phyloP scores from a whole-genome alignment of 2,329 filamentous ascomycete genomes.

The Ascochyta viciae-villosae region DNA sequence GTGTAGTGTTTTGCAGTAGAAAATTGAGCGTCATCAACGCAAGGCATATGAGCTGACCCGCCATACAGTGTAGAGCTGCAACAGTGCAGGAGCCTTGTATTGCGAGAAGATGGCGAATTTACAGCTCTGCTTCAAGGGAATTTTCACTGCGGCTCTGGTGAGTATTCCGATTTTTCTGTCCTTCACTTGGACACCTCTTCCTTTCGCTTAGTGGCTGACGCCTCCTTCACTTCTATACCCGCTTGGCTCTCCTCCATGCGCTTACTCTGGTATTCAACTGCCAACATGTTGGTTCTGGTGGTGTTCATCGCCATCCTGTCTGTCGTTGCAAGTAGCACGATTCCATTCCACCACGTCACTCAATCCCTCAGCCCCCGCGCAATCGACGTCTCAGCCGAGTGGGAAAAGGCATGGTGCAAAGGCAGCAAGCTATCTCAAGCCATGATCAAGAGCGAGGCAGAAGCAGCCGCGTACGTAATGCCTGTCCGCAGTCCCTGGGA shows the following conservation, averaged over 20 bases:
- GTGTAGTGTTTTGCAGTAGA: no score
- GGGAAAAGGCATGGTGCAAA: slow-evolving; percentile 14
- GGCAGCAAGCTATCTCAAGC: slow-evolving; percentile 14
- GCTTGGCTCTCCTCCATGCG: not conserved
- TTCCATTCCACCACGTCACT: not conserved
- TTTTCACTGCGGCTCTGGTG: no score
- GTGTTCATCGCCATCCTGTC: not conserved
- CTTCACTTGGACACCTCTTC: not conserved
- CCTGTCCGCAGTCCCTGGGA: slow-evolving; percentile 20
- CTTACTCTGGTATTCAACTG: not conserved
- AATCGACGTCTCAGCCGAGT: not conserved
- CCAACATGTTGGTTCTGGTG: not conserved
- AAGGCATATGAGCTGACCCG: no score
- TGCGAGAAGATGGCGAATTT: no score
- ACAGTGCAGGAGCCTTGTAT: no score
- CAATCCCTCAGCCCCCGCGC: not conserved
- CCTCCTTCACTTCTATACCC: not conserved
- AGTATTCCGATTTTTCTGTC: not conserved
- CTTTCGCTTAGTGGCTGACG: not conserved
- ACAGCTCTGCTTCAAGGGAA: no score
- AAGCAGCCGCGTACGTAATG: slow-evolving; percentile 9
- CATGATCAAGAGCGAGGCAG: slow-evolving; percentile 1
- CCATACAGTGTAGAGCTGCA: no score
- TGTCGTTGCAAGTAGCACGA: not conserved
- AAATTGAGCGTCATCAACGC: no score